A percentile compares a stretch with the other conserved stretches of the same genome.
phyloP scores from a whole-genome alignment of 306 rosid genomes.

The Medicago lupulina region DNA sequence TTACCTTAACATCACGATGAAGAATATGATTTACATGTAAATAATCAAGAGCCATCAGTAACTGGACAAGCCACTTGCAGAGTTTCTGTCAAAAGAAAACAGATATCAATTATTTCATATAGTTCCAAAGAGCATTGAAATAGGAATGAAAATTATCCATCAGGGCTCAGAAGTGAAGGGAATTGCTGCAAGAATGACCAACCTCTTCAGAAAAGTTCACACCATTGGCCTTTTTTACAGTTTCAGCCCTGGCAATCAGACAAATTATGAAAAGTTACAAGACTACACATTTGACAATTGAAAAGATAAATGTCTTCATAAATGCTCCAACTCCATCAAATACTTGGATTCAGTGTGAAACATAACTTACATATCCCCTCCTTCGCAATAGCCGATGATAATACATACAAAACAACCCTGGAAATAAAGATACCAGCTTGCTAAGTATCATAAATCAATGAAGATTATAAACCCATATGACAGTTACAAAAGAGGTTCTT shows the following conservation, averaged over 20 bases:
- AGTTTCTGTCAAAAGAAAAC: conserved; percentile 63
- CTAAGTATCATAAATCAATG: conserved; percentile 39
- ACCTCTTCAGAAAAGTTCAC: conserved; percentile 92
- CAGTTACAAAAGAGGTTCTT: conserved; percentile 7
- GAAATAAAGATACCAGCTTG: conserved; percentile 39
- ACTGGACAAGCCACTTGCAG: conserved; percentile 97
- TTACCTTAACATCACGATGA: conserved; percentile 98
- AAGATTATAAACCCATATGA: conserved; percentile 24
- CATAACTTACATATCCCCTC: conserved; percentile 92
- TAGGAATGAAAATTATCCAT: conserved; percentile 33
- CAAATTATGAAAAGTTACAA: conserved; percentile 13
- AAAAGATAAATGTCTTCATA: conserved; percentile 25
- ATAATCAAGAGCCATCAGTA: conserved; percentile 95
- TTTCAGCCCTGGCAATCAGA: conserved; percentile 73
- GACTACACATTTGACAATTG: conserved; percentile 28
- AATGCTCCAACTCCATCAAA: conserved; percentile 29
- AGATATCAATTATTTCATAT: conserved; percentile 14
- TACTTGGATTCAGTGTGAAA: conserved; percentile 31
- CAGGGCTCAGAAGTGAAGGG: conserved; percentile 6
- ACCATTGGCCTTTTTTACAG: conserved; percentile 74
- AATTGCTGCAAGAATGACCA: conserved; percentile 23
- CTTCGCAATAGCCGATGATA: conserved; percentile 87
- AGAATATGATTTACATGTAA: conserved; percentile 91
- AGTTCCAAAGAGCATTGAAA: conserved; percentile 19
- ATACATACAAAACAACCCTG: conserved; percentile 99